These are phyloP conservation scores for Rubia peregrina DNA, from an alignment of 305 asterid genomes.

Conservation along the genomic window DNA sequence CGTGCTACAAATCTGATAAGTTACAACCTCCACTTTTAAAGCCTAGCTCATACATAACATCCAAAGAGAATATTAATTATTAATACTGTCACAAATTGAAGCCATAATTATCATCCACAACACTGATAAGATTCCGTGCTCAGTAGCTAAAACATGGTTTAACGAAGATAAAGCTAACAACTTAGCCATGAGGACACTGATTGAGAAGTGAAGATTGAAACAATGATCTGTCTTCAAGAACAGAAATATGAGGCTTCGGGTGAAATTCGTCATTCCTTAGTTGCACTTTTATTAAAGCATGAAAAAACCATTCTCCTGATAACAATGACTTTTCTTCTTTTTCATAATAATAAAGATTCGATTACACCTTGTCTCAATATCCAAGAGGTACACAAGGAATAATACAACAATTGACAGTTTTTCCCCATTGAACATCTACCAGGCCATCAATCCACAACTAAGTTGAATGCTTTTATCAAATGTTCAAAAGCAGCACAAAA, in stretches of 20 bases:
- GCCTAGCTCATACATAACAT: slow-evolving; percentile 42
- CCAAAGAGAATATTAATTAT: slow-evolving; percentile 26
- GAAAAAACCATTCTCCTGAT: too few relatives aligned
- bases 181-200: slow-evolving; percentile 21
- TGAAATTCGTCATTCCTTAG: slow-evolving; percentile 28
- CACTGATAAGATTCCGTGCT: slow-evolving; percentile 28
- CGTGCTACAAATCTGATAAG: too few relatives aligned
- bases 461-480: background rate
- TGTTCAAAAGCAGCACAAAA: background rate
- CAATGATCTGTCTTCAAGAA: slow-evolving; percentile 24
- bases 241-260: slow-evolving; percentile 40
- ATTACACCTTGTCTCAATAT: too few relatives aligned
- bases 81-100: slow-evolving; percentile 39
- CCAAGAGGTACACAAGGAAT: too few relatives aligned
- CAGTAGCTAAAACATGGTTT: slow-evolving; percentile 28
- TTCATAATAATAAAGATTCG: too few relatives aligned
- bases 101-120: slow-evolving; percentile 36
- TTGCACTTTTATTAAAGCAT: too few relatives aligned
- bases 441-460: background rate
- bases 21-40: slow-evolving; percentile 28
- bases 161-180: slow-evolving; percentile 26
- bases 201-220: slow-evolving; percentile 32
- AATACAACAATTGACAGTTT: too few relatives aligned
- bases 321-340: too few relatives aligned
- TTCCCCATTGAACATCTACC: too few relatives aligned